phyloP scores from a whole-genome alignment of 192 early-diverging fungal species.

The Backusella morwellensis region DNA sequence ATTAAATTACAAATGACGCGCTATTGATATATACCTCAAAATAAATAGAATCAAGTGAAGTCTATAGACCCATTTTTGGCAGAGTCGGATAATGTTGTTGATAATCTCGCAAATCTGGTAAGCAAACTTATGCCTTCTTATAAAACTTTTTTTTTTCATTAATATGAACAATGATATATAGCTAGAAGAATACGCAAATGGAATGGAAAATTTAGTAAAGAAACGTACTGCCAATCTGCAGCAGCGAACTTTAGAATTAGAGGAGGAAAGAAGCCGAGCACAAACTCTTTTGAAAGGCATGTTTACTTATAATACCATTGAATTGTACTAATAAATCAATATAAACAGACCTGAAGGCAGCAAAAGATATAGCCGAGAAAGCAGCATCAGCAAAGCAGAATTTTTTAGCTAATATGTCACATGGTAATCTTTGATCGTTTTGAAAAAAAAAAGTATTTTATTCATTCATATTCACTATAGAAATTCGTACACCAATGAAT shows the following conservation, averaged over 20 bases:
- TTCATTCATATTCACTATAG: background rate
- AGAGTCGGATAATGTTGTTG: conserved; percentile 11
- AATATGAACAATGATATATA: background rate
- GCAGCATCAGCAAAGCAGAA: conserved; percentile 42
- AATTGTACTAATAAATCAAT: background rate
- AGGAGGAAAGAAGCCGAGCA: conserved; percentile 39
- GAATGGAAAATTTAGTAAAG: conserved; percentile 42
- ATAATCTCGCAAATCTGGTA: conserved; percentile 43
- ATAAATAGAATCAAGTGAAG: conserved; percentile 12
- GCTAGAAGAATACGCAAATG: conserved; percentile 46
- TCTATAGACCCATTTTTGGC: conserved; percentile 5
- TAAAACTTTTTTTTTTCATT: background rate
- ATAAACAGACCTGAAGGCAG: conserved; percentile 37
- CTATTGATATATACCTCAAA: background rate
- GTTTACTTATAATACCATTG: background rate
- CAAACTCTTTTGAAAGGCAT: conserved; percentile 29
- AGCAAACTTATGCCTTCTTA: no score
- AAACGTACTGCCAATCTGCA: conserved; percentile 43
- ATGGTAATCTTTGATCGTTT: conserved; percentile 22
- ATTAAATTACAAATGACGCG: background rate
- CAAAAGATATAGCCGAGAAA: conserved; percentile 49
- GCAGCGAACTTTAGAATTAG: conserved; percentile 38
- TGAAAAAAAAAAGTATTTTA: background rate
- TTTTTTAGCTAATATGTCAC: conserved; percentile 74
- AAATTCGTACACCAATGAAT: conserved; percentile 77